Percentiles rank a stretch among this genome's conserved stretches.
phyloP scores from a whole-genome alignment of 768 basidiomycete species.

The Boletus bicolor region DNA sequence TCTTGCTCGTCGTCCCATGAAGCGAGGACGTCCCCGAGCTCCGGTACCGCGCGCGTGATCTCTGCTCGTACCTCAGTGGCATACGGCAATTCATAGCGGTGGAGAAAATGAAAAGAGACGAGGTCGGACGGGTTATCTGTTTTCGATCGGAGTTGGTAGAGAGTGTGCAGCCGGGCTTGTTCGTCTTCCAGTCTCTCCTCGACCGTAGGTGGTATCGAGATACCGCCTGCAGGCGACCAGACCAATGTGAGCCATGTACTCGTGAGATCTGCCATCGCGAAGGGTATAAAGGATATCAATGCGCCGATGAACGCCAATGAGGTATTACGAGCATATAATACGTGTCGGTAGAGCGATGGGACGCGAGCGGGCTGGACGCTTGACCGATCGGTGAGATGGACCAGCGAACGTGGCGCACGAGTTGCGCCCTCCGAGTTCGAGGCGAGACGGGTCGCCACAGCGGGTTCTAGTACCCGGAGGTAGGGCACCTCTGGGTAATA shows the following conservation, averaged over 20 bases:
- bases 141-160: conserved; percentile 19
- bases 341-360: conserved; percentile 43
- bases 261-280: conserved; percentile 46
- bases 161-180: conserved; percentile 29
- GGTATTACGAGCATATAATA: conserved; percentile 46
- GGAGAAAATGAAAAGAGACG: conserved; percentile 26
- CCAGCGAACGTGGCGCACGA: conserved; percentile 6
- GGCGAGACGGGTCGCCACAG: neutral
- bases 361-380: conserved; percentile 35
- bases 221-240: conserved; percentile 29
- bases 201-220: conserved; percentile 34
- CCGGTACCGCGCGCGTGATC: conserved; percentile 10
- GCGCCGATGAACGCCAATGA: conserved; percentile 46
- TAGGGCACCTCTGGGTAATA: conserved; percentile 42
- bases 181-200: conserved; percentile 39
- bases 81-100: conserved; percentile 20
- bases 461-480: conserved; percentile 32
- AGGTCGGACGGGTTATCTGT: conserved; percentile 27
- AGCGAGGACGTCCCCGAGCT: conserved; percentile 16
- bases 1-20: conserved; percentile 31
- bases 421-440: neutral
- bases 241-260: conserved; percentile 48
- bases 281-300: conserved; percentile 44
- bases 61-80: conserved; percentile 18
- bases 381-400: conserved; percentile 29